phyloP scores from a whole-genome alignment of 495 filamentous ascomycete species.

The Neurospora sublineolata region DNA sequence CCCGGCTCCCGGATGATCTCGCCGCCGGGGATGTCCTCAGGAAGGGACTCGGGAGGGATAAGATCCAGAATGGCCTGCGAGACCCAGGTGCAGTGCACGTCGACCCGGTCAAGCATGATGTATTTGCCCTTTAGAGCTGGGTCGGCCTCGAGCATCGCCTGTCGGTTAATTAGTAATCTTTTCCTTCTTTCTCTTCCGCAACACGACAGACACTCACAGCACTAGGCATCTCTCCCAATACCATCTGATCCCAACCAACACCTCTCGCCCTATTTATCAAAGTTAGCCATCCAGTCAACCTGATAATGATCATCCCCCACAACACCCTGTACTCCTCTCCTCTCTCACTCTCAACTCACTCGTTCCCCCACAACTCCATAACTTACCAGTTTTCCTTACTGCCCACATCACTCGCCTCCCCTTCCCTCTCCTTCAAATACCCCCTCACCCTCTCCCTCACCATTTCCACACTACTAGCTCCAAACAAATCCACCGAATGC shows the following conservation, averaged over 20 bases:
- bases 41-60: slow-evolving; percentile 35
- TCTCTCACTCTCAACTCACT: neutral
- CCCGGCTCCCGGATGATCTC: slow-evolving; percentile 45
- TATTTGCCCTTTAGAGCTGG: slow-evolving; percentile 38
- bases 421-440: slow-evolving; percentile 25
- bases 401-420: slow-evolving; percentile 17
- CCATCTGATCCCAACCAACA: slow-evolving; percentile 54
- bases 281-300: neutral
- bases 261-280: slow-evolving; percentile 33
- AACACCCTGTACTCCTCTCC: neutral
- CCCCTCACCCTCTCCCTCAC: slow-evolving; percentile 32
- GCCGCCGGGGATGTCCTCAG: slow-evolving; percentile 44
- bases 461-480: slow-evolving; percentile 36
- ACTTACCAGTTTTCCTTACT: slow-evolving; percentile 33
- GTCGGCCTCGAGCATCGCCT: slow-evolving; percentile 43
- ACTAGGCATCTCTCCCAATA: slow-evolving; percentile 49
- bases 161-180: slow-evolving; percentile 10
- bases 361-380: neutral
- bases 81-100: slow-evolving; percentile 55
- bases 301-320: neutral
- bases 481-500: slow-evolving; percentile 48
- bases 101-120: slow-evolving; percentile 56
- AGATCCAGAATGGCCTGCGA: slow-evolving; percentile 47
- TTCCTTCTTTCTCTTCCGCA: neutral
- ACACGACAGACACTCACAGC: slow-evolving; percentile 32